A percentile compares a stretch with the other conserved stretches of the same genome.
Evolutionary conservation across 305 asterid genomes (phyloP).

Genomic region (Fraxinus latifolia): DNA sequence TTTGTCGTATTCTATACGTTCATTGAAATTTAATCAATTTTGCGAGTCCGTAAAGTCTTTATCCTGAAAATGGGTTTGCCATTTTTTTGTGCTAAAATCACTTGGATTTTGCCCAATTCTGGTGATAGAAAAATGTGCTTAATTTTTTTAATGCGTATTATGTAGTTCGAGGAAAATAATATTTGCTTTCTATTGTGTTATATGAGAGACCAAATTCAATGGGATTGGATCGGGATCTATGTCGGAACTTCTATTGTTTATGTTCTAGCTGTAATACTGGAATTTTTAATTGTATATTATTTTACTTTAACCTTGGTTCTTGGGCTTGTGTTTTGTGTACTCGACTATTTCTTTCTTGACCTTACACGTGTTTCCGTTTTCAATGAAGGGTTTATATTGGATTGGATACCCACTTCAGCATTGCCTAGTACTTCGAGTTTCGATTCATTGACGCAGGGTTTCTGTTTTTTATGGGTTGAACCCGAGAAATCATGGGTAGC

Average conservation of each 20-base stretch:
- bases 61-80: conserved; percentile 37
- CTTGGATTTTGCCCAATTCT: conserved; percentile 23
- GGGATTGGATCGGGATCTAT: conserved; percentile 87
- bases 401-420: conserved; percentile 41
- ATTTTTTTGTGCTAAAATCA: conserved; percentile 32
- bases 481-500: conserved; percentile 54
- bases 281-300: conserved; percentile 25
- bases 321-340: conserved; percentile 41
- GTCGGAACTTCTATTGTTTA: conserved; percentile 60
- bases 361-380: conserved; percentile 28
- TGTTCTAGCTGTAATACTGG: conserved; percentile 39
- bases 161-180: neutral
- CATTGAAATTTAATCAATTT: conserved; percentile 26
- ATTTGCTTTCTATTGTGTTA: conserved; percentile 4
- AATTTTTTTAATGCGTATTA: neutral
- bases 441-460: conserved; percentile 44
- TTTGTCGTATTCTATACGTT: neutral
- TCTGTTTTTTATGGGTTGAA: neutral
- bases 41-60: conserved; percentile 39
- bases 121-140: conserved; percentile 17
- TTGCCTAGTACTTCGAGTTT: conserved; percentile 45
- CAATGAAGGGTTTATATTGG: conserved; percentile 48
- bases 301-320: conserved; percentile 53
- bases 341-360: conserved; percentile 19
- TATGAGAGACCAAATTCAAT: conserved; percentile 62